These are phyloP conservation scores for Xylaria sp. DNA, from an alignment of 2,329 filamentous ascomycete species.

Conservation along the genomic window DNA sequence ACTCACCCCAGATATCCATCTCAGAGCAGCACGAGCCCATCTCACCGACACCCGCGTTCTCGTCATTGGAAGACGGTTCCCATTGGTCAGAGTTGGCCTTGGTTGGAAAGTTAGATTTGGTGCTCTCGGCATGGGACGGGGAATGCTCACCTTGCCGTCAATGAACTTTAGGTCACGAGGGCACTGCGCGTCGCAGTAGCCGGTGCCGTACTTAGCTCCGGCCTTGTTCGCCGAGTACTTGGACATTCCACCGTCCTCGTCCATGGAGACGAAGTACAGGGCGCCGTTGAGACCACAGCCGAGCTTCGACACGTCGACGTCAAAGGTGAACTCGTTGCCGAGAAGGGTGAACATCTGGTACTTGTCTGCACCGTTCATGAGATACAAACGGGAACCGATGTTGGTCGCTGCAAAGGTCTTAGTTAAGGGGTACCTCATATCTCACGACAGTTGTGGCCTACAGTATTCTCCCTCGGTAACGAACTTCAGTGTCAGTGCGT, in stretches of 20 bases:
- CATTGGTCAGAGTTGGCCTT: slow-evolving; percentile 58
- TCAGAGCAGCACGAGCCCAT: slow-evolving; percentile 66
- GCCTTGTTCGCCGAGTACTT: slow-evolving; percentile 58
- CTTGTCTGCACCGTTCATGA: slow-evolving; percentile 63
- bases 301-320: slow-evolving; percentile 70
- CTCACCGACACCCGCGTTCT: slow-evolving; percentile 60
- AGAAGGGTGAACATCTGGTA: slow-evolving; percentile 68
- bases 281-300: slow-evolving; percentile 71
- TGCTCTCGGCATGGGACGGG: not conserved
- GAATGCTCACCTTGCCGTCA: slow-evolving; percentile 52
- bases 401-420: slow-evolving; percentile 45
- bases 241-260: slow-evolving; percentile 61
- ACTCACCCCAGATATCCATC: slow-evolving; percentile 65
- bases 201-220: slow-evolving; percentile 65
- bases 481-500: slow-evolving; percentile 60
- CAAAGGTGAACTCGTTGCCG: slow-evolving; percentile 70
- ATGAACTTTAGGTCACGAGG: slow-evolving; percentile 62
- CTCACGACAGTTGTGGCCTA: slow-evolving; percentile 18
- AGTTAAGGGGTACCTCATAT: slow-evolving; percentile 8
- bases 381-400: slow-evolving; percentile 63
- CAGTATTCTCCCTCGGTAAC: slow-evolving; percentile 58
- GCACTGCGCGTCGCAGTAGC: slow-evolving; percentile 63
- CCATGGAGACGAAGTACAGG: slow-evolving; percentile 67
- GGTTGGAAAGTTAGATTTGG: slow-evolving; percentile 14
- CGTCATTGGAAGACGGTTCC: slow-evolving; percentile 58